Percentiles rank a stretch among this genome's conserved stretches.
Conservation (phyloP, 306 rosid species). For the Dryas drummondii region DNA sequence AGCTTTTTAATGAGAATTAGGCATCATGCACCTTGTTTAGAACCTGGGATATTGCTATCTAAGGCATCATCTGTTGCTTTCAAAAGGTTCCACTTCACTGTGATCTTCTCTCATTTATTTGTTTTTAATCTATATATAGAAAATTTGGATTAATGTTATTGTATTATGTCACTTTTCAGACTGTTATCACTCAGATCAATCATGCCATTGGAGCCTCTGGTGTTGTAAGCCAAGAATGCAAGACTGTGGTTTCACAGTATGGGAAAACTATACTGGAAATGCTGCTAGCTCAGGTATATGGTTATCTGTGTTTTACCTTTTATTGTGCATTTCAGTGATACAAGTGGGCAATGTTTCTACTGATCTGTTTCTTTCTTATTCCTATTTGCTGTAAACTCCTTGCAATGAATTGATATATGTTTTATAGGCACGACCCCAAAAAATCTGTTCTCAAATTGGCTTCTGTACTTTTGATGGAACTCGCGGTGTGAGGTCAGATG, state of each 20-base stretch:
- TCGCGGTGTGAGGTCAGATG: conserved; percentile 56
- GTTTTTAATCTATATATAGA: background rate
- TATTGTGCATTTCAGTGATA: background rate
- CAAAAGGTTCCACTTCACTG: background rate
- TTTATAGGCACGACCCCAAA: conserved; percentile 46
- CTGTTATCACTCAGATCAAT: conserved; percentile 58
- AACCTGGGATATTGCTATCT: background rate
- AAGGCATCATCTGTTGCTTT: background rate
- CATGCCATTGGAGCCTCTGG: conserved; percentile 75
- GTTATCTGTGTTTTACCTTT: background rate
- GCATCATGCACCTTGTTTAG: too few species aligned
- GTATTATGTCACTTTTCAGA: conserved; percentile 31
- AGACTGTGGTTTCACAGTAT: conserved; percentile 53
- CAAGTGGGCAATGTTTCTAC: background rate
- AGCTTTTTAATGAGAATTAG: too few species aligned
- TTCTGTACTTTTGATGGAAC: conserved; percentile 52
- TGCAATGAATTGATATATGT: conserved; percentile 6
- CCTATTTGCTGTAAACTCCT: background rate
- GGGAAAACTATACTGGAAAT: conserved; percentile 55
- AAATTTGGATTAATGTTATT: background rate
- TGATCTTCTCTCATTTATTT: background rate
- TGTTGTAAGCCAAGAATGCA: conserved; percentile 65
- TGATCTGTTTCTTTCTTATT: background rate
- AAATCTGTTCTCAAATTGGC: conserved; percentile 61
- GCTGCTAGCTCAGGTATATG: conserved; percentile 48